These are phyloP conservation scores for Moesziomyces globuligerus DNA, from an alignment of 1,284 basidiomycete species.

Conservation along the genomic window DNA sequence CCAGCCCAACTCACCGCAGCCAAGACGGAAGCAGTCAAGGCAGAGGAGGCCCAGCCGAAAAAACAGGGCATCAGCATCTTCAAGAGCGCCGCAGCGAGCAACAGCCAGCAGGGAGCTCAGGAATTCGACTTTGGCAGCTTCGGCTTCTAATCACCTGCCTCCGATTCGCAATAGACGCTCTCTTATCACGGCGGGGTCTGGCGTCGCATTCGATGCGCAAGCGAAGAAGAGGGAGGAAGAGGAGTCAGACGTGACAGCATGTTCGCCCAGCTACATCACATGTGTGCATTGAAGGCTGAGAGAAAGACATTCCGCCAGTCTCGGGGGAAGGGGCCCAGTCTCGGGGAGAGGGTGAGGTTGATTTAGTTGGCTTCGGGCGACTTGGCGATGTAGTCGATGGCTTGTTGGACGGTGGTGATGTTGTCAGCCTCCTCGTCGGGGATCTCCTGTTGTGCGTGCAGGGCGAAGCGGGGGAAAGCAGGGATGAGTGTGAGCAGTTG, in stretches of 20 bases:
- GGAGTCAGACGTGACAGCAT: too few species aligned
- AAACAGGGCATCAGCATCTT: conserved; percentile 50
- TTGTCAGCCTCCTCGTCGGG: conserved; percentile 98
- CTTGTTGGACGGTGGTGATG: conserved; percentile 93
- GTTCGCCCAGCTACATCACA: too few species aligned
- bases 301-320: too few species aligned
- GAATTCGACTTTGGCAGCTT: conserved; percentile 57
- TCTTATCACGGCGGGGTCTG: too few species aligned
- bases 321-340: too few species aligned
- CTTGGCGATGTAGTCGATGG: conserved; percentile 96
- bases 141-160: conserved; percentile 39
- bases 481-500: neutral
- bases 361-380: conserved; percentile 93
- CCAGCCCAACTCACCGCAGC: neutral
- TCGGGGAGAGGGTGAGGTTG: too few species aligned
- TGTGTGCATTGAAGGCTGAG: too few species aligned
- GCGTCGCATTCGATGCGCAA: too few species aligned
- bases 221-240: too few species aligned
- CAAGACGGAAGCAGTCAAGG: neutral
- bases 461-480: neutral
- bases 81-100: conserved; percentile 46
- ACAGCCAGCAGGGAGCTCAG: conserved; percentile 52
- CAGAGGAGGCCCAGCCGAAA: conserved; percentile 8
- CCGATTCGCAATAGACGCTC: conserved; percentile 6
- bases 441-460: conserved; percentile 90